Base-by-base conservation (phyloP, 768 basidiomycete genomes). In the Lactarius akahatsu region DNA sequence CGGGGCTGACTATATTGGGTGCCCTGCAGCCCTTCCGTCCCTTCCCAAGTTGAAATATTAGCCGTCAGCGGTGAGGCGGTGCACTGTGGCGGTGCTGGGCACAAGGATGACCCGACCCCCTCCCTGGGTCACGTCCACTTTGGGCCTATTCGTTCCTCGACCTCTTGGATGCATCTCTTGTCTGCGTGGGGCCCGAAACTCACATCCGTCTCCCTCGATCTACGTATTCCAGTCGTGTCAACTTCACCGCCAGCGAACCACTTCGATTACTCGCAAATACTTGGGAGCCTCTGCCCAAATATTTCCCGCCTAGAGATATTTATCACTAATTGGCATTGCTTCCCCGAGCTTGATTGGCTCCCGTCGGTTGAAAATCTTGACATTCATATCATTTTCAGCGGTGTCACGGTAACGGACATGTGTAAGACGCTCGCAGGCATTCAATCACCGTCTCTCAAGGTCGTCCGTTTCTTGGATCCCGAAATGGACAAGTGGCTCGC, bases 21-120 rank as follows among this genome's bases (percentile, higher is more conserved):
- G 66, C 43, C 66, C 66, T 18, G 52, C n/a, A 4, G 4, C 66
- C 58, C 62, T 67, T 32, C 66, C 66, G 11, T n/a, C 56, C 34
- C 66, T 67, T 58, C 66, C 66, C n/a, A 59, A 60, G n/a, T 34
- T 67, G 9, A 63, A 63, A n/a, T 56, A 63, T 40, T 67, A 16
- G 34, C 41, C 6, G n/a, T 63, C 66, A 40, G 58, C 18, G 13
- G 34, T 50, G 41, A 23, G 38, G 30, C 5, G n/a, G 34, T n/a
- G 43, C 34, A n/a, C 3, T 67, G 66, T 50, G 62, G 59, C 13
- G 0, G 32, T 30, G 23, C 18, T 38, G 28, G 15, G 28, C 66
- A 67, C 26, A 28, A 32, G 6, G 34, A n/a, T 34, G 30, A 47
- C n/a, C 57, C 4, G 15, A 60, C 36, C 20, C 62, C 66, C 11